Evolutionary conservation across 768 basidiomycete species (phyloP).

Genomic region (Saitozyma podzolica): DNA sequence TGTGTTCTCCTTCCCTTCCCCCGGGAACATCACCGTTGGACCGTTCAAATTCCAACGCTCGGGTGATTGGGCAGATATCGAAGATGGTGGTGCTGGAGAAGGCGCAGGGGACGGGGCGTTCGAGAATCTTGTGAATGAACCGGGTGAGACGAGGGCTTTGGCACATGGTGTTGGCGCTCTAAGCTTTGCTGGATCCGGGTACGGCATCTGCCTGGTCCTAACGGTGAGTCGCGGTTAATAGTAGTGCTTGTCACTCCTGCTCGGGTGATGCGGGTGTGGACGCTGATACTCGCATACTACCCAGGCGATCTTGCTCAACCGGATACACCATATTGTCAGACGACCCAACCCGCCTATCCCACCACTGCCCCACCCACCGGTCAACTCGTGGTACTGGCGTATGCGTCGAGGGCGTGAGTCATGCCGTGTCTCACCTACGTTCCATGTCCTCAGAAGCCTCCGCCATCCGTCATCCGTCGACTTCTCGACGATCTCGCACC

Average conservation of each 20-base stretch:
- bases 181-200: constrained; percentile 43
- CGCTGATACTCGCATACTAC: constrained; percentile 7
- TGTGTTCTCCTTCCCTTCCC: constrained; percentile 43
- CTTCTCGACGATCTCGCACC: no score
- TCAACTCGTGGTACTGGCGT: constrained; percentile 17
- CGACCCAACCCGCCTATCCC: constrained; percentile 34
- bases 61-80: no score
- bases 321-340: constrained; percentile 47
- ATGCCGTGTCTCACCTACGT: no score
- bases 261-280: background rate
- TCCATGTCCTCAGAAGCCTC: no score
- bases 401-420: constrained; percentile 5
- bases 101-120: constrained; percentile 1
- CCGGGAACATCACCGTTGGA: constrained; percentile 15
- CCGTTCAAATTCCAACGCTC: no score
- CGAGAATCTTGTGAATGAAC: constrained; percentile 25
- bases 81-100: background rate
- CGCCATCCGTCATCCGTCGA: no score
- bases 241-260: background rate
- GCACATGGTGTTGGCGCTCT: constrained; percentile 43
- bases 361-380: constrained; percentile 30
- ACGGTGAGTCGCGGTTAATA: constrained; percentile 30
- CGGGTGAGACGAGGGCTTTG: constrained; percentile 42
- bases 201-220: constrained; percentile 43
- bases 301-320: constrained; percentile 44